Evolutionary conservation across 345 rosid species (phyloP), one percentile per base, ranked within the genome.

Genomic region (Geranium brycei): DNA sequence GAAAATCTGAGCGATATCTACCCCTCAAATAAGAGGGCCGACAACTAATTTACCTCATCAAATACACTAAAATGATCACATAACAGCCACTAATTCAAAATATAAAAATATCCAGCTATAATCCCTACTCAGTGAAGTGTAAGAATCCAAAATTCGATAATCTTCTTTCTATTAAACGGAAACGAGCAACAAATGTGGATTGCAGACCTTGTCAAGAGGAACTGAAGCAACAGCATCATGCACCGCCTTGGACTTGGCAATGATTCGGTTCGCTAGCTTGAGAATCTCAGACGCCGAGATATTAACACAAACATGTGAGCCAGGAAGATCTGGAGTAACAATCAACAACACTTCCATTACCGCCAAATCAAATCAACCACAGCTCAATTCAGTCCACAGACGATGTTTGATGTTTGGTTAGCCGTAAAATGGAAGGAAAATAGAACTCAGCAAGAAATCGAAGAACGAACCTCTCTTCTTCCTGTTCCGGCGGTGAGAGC

Each of bases 171-270:
- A 35, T 35, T 35, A 35, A 35, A 35, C 41, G 4, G 41, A 0
- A 30, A 10, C 14, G 58, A 19, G 17, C 56, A 31, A 32, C 10
- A 51, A 23, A 14, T 19, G 60, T 47, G 13, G 11, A 56, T 35
- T 2, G 68, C 53, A 12, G 75, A 88, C 99, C 90, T 86, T 86
- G 64, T 87, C 87, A 4, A 87, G 77, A 38, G 97, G 85, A 77
- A 89, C 83, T 28, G 84, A 87, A 62, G 96, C 95, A 38, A 87
- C 89, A 1, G 73, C 70, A 62, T 86, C 87, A 68, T 87, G 89
- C 69, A 92, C 88, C 71, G 70, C 75, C 66, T 81, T 86, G 12
- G 96, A 92, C 75, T 76, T 81, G 16, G 83, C 74, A 12, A 87
- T 77, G 1, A 92, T 74, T 67, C 75, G 77, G 64, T 85, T 88